Evolutionary conservation across 768 basidiomycete genomes (phyloP).

Genomic region (Suillus occidentalis): DNA sequence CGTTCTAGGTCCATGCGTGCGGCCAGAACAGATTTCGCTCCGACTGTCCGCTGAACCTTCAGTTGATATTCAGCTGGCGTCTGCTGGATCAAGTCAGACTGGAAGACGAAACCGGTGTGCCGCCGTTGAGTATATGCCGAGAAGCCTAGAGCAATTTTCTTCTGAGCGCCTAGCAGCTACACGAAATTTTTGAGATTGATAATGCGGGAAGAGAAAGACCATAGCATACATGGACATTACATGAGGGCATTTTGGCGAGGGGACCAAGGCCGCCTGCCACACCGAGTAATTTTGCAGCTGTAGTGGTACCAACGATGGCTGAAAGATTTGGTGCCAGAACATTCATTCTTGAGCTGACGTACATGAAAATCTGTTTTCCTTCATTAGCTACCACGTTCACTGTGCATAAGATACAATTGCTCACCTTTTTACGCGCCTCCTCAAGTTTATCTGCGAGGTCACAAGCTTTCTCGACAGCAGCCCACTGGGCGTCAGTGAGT

Average conservation of each 20-base stretch:
- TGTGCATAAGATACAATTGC: constrained; percentile 7
- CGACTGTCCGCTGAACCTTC: constrained; percentile 90
- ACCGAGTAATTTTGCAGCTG: constrained; percentile 96
- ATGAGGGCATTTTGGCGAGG: constrained; percentile 91
- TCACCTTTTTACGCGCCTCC: constrained; percentile 84
- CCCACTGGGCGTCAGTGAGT: constrained; percentile 72
- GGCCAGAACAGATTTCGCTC: constrained; percentile 87
- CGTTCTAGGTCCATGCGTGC: constrained; percentile 95
- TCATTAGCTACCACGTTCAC: constrained; percentile 1
- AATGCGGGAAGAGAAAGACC: not conserved
- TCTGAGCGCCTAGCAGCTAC: constrained; percentile 91
- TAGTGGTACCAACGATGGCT: constrained; percentile 96
- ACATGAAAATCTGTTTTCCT: constrained; percentile 84
- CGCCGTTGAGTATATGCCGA: constrained; percentile 84
- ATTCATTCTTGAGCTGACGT: constrained; percentile 99
- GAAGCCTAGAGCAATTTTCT: constrained; percentile 90
- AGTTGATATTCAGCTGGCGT: constrained; percentile 89
- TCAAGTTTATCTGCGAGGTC: constrained; percentile 88
- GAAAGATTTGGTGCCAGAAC: constrained; percentile 97
- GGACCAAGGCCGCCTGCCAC: constrained; percentile 92
- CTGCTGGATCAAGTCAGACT: constrained; percentile 82
- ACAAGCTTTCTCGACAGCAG: constrained; percentile 80
- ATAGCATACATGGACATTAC: constrained; percentile 85
- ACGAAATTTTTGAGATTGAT: not conserved
- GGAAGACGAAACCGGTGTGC: constrained; percentile 97